Evolutionary conservation across 192 early-diverging fungal genomes (phyloP), one percentile per base, ranked within the genome.

Genomic region (Glomus cerebriforme): DNA sequence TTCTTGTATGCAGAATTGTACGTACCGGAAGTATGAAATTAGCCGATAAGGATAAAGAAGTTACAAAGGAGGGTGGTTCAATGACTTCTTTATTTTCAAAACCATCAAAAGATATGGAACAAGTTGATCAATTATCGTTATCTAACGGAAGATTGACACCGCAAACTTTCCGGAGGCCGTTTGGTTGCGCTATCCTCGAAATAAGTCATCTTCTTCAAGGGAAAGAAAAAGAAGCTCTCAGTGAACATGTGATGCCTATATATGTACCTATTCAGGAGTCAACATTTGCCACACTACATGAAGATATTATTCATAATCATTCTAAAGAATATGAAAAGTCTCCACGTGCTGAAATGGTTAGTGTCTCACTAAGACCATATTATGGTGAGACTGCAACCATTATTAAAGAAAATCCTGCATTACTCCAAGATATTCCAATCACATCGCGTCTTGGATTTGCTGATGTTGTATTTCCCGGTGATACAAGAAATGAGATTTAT

Each of bases 1-100:
- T 85, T 60, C 82, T 93, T n/a, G 84, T 90, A 2, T 92, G 90
- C 76, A 78, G 88, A 37, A 83, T 93, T n/a, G 80, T 92, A 10
- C 81, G 90, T 13, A 80, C 91, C 29, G 91, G 92, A 6, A 83
- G 83, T n/a, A 90, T 92, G 89, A 90, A 87, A 69, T 59, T 86
- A 15, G 79, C 64, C 2, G 90, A 90, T 59, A 90, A 83, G 63
- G 88, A 90, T 34, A 82, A 81, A 58, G 79, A 79, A 13, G 66
- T 72, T 49, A 24, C 39, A 7, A 78, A 78, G 29, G 76, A 78
- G 32, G 15, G 9, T 39, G 65, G 76, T 29, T 22, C 76, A 67
- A 31, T 78, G 37, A 35, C 76, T 9, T 64, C 63, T 32, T 67
- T 67, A 22, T 75, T 75, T 75, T 60, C 73, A 7, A 75, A 75